A percentile compares a stretch with the other conserved stretches of the same genome.
These are phyloP conservation scores for Fusarium metavorans DNA, from an alignment of 2,329 filamentous ascomycete species.

Conservation along the genomic window DNA sequence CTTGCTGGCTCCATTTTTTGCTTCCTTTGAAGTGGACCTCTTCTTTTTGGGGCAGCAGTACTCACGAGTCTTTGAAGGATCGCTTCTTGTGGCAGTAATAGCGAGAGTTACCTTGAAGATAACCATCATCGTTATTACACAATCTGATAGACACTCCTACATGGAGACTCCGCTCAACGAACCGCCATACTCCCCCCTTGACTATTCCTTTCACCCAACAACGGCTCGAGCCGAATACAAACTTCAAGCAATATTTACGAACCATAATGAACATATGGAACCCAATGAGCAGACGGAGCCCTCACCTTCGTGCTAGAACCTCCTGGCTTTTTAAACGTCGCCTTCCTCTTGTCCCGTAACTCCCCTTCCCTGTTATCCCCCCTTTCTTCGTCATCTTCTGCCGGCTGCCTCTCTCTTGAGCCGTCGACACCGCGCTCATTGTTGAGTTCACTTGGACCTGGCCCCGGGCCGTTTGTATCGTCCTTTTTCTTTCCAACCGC, in stretches of 20 bases:
- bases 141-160: background rate
- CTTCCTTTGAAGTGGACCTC: background rate
- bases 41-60: no score
- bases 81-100: background rate
- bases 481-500: background rate
- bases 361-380: background rate
- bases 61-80: no score
- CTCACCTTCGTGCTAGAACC: background rate
- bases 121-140: background rate
- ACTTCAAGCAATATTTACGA: background rate
- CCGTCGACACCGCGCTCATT: background rate
- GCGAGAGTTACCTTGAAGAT: background rate
- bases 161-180: background rate
- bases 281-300: background rate
- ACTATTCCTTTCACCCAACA: background rate
- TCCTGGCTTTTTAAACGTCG: background rate
- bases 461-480: background rate
- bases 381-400: background rate
- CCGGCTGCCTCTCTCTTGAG: background rate
- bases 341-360: background rate
- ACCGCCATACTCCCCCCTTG: background rate
- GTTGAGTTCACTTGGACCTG: background rate
- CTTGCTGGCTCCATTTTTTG: background rate
- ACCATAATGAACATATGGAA: background rate
- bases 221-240: background rate